Percentiles rank a stretch among this genome's conserved stretches.
Conservation (phyloP, 1,284 basidiomycete genomes). For the Butyriboletus appendiculatus region DNA sequence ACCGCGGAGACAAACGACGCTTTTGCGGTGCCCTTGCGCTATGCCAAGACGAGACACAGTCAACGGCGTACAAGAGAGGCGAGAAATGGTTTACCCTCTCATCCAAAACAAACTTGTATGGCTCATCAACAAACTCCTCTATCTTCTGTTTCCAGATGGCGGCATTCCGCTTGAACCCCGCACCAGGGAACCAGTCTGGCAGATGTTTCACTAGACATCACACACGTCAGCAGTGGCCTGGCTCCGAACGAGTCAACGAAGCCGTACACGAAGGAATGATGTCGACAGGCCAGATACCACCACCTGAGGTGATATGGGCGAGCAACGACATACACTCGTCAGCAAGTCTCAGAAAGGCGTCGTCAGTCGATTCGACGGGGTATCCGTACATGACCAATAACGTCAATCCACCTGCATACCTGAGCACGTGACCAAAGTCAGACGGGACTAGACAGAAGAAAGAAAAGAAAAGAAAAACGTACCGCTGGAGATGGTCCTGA, state of each 20-base stretch:
- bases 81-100: conserved; percentile 46
- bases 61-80: background rate
- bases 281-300: conserved; percentile 71
- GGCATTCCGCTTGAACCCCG: conserved; percentile 55
- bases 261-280: conserved; percentile 49
- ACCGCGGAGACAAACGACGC: conserved; percentile 65
- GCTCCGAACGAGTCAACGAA: background rate
- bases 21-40: conserved; percentile 55
- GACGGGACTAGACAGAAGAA: background rate
- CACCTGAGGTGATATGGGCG: conserved; percentile 58
- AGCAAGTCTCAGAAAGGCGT: conserved; percentile 58
- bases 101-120: conserved; percentile 58
- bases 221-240: background rate
- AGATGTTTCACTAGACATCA: conserved; percentile 37
- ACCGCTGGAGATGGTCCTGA: conserved; percentile 45
- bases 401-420: conserved; percentile 62
- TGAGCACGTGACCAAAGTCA: conserved; percentile 17
- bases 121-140: conserved; percentile 64
- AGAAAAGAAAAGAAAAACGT: background rate
- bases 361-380: conserved; percentile 50
- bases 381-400: conserved; percentile 68
- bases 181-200: conserved; percentile 49
- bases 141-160: conserved; percentile 63
- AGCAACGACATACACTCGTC: conserved; percentile 63
- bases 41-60: background rate